Evolutionary conservation across 179 eudicot genomes (phyloP).

Genomic region (Heliamphora pulchella): DNA sequence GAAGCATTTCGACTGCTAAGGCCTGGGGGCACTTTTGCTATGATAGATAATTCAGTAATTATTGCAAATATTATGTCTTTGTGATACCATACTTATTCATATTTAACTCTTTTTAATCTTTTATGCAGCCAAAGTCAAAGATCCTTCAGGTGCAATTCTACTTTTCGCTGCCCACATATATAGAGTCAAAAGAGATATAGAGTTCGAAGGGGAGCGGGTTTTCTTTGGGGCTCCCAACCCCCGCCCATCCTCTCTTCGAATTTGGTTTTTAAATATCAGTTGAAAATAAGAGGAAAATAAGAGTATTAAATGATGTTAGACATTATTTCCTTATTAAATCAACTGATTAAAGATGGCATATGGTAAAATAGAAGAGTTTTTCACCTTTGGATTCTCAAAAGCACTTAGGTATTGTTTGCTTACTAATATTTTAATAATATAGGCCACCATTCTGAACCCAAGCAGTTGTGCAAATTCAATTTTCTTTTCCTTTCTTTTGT

Average conservation of each 20-base stretch:
- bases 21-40: slow-evolving; percentile 86
- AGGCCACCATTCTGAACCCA: not conserved
- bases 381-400: not conserved
- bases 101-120: slow-evolving; percentile 11
- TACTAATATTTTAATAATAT: not conserved
- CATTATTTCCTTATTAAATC: not conserved
- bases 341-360: not conserved
- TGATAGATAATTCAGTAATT: slow-evolving; percentile 81
- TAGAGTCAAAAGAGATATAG: no score
- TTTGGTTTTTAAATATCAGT: not conserved
- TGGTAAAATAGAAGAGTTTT: not conserved
- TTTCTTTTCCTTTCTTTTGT: not conserved
- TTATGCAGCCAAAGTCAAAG: slow-evolving; percentile 89
- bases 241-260: not conserved
- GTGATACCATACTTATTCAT: not conserved
- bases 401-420: not conserved
- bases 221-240: no score
- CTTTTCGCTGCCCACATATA: not conserved
- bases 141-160: slow-evolving; percentile 64
- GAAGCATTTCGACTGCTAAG: slow-evolving; percentile 85
- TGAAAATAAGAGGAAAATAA: not conserved
- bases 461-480: not conserved
- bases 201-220: no score
- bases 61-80: not conserved
- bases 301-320: not conserved